Evolutionary conservation across 306 rosid genomes (phyloP).

Genomic region (Vigna angularis): DNA sequence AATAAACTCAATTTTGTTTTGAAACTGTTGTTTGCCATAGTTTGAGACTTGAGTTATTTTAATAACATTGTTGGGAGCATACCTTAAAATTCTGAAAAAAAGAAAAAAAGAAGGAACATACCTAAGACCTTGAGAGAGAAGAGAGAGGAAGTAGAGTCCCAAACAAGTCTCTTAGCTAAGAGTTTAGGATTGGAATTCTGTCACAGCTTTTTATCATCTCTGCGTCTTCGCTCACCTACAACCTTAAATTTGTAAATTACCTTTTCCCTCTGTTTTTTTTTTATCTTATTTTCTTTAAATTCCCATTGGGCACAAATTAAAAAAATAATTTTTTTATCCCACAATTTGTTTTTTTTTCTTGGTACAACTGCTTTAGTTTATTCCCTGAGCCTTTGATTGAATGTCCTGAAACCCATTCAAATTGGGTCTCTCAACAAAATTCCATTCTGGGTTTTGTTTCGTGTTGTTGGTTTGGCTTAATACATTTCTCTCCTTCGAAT

Average conservation of each 20-base stretch:
- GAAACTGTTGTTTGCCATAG: neutral
- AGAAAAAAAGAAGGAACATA: neutral
- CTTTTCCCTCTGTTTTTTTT: neutral
- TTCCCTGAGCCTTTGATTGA: constrained; percentile 8
- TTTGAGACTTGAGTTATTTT: neutral
- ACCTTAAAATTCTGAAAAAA: neutral
- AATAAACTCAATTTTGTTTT: neutral
- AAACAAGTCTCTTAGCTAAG: constrained; percentile 40
- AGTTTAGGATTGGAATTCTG: constrained; percentile 38
- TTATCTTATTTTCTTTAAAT: constrained; percentile 11
- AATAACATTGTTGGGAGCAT: neutral
- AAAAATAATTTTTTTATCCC: neutral
- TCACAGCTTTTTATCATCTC: constrained; percentile 17
- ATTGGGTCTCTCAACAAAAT: constrained; percentile 22
- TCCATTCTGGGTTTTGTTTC: constrained; percentile 14
- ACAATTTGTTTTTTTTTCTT: constrained; percentile 25
- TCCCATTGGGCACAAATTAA: neutral
- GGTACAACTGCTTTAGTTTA: constrained; percentile 15
- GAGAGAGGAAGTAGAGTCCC: constrained; percentile 37
- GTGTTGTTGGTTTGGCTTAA: neutral
- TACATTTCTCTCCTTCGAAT: neutral
- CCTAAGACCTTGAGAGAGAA: constrained; percentile 10
- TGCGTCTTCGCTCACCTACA: neutral
- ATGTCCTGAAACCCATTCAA: constrained; percentile 19
- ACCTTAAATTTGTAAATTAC: constrained; percentile 32